phyloP scores from a whole-genome alignment of 805 yeast genomes.

The Candida nitratophila region DNA sequence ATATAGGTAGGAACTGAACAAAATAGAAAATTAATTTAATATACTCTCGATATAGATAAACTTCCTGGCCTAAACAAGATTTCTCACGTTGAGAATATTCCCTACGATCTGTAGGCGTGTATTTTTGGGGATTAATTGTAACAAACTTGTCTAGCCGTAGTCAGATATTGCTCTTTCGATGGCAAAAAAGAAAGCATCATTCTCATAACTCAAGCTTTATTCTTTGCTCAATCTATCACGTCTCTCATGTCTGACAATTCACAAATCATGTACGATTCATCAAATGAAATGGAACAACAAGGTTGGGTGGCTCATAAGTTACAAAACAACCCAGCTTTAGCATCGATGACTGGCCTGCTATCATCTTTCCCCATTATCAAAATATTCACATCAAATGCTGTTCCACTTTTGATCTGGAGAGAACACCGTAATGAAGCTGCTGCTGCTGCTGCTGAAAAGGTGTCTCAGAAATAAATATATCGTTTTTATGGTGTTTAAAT shows the following conservation, averaged over 20 bases:
- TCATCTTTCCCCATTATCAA: conserved; percentile 54
- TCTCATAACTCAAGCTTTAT: neutral
- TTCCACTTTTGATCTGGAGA: conserved; percentile 48
- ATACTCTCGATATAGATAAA: too few species aligned
- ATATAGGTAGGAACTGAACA: neutral
- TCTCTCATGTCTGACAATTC: neutral
- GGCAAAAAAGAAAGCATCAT: too few species aligned
- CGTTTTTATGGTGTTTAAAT: too few species aligned
- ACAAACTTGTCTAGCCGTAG: too few species aligned
- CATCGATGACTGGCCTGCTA: conserved; percentile 50
- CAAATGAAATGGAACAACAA: conserved; percentile 34
- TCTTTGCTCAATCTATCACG: neutral
- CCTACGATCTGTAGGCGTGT: too few species aligned
- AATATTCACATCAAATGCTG: conserved; percentile 52
- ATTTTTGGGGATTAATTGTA: too few species aligned
- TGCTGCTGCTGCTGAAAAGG: neutral
- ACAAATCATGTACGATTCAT: conserved; percentile 19
- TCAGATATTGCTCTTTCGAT: too few species aligned
- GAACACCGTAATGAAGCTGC: conserved; percentile 16
- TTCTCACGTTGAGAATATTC: too few species aligned
- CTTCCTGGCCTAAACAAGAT: too few species aligned
- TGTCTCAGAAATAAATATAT: neutral
- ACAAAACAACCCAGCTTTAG: conserved; percentile 46
- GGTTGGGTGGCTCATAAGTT: conserved; percentile 42
- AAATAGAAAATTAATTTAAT: neutral